phyloP scores from a whole-genome alignment of 2,329 filamentous ascomycete species.

The Microdochium paspali region DNA sequence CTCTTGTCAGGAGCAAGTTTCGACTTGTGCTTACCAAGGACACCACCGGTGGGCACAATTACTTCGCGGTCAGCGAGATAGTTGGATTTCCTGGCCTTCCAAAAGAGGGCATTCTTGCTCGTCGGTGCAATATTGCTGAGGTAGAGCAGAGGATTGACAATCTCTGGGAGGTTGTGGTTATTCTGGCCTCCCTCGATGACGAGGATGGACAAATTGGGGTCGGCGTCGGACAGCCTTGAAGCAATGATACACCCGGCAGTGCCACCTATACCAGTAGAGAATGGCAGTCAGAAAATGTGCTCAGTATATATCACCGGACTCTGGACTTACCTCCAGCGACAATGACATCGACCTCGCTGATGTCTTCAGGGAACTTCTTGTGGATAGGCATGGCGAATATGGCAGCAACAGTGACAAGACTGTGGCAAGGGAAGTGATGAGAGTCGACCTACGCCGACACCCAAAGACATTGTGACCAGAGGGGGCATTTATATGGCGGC shows the following conservation, averaged over 20 bases:
- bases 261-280: slow-evolving; percentile 22
- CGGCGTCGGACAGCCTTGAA: slow-evolving; percentile 37
- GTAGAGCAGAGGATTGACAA: slow-evolving; percentile 40
- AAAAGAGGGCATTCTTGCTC: slow-evolving; percentile 33
- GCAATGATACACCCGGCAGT: slow-evolving; percentile 39
- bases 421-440: not conserved
- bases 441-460: not conserved
- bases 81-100: slow-evolving; percentile 33
- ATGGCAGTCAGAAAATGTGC: not conserved
- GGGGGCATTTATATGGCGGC: too few species aligned
- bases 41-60: slow-evolving; percentile 19
- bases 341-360: slow-evolving; percentile 39
- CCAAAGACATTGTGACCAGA: too few species aligned
- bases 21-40: slow-evolving; percentile 1
- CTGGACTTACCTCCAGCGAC: slow-evolving; percentile 39
- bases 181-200: slow-evolving; percentile 44
- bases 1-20: not conserved
- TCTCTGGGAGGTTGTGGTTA: slow-evolving; percentile 36
- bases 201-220: slow-evolving; percentile 37
- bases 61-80: slow-evolving; percentile 32
- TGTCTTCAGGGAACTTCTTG: slow-evolving; percentile 12
- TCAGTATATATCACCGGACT: too few species aligned
- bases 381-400: slow-evolving; percentile 9
- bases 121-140: slow-evolving; percentile 34
- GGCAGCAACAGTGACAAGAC: not conserved